Percentiles rank a stretch among this genome's conserved stretches.
These are phyloP conservation scores for Blastocystis sp. DNA, from an alignment of 352 stramenopile genomes.

Conservation along the genomic window DNA sequence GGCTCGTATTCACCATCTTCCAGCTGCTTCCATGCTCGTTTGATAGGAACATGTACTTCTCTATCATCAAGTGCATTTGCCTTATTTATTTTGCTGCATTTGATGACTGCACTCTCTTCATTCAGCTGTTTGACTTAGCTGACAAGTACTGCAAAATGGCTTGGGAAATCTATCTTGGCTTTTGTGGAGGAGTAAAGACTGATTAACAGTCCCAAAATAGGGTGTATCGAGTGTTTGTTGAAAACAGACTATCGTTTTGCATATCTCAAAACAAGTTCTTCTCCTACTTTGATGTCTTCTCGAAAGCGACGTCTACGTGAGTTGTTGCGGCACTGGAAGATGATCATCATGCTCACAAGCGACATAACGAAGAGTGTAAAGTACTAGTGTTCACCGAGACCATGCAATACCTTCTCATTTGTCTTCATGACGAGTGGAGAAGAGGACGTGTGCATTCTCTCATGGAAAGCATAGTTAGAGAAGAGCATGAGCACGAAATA, in stretches of 20 bases:
- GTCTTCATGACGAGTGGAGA: not conserved
- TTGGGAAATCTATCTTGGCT: not conserved
- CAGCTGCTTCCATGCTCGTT: conserved; percentile 17
- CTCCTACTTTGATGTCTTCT: not conserved
- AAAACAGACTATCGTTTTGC: not conserved
- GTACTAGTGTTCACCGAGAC: not conserved
- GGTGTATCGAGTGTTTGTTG: conserved; percentile 9
- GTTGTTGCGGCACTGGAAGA: not conserved
- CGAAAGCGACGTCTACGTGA: not conserved
- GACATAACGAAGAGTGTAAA: conserved; percentile 13
- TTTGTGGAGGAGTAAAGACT: not conserved
- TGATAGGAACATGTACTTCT: conserved; percentile 22
- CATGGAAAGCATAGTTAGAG: not conserved
- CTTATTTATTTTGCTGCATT: conserved; percentile 35
- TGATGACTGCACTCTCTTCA: conserved; percentile 17
- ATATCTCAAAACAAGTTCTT: not conserved
- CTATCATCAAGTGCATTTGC: not conserved
- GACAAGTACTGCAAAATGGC: not conserved
- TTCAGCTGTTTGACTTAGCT: not conserved
- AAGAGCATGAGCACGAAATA: not conserved
- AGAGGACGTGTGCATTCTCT: not conserved
- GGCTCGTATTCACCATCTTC: conserved; percentile 4
- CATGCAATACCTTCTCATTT: not conserved
- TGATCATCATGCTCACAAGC: not conserved
- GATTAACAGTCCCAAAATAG: not conserved